phyloP scores from a whole-genome alignment of 2,329 filamentous ascomycete genomes.

The Emergomyces pasteurianus region DNA sequence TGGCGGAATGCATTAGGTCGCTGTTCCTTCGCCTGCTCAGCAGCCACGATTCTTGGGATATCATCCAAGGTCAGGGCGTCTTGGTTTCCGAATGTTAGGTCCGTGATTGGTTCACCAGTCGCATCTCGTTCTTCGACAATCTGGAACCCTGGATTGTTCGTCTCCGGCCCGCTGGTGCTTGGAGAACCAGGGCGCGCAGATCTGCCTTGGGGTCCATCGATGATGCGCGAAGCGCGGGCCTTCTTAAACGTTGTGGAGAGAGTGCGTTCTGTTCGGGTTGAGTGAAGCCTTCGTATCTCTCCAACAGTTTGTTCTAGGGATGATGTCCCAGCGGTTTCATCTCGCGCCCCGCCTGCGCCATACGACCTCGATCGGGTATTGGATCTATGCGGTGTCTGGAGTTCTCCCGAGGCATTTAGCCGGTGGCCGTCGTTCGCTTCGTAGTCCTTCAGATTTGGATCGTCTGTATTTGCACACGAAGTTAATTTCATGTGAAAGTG shows the following conservation, averaged over 20 bases:
- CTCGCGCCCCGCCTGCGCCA: slow-evolving; percentile 45
- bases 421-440: slow-evolving; percentile 54
- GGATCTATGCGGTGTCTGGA: slow-evolving; percentile 44
- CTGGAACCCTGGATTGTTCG: slow-evolving; percentile 50
- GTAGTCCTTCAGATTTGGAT: slow-evolving; percentile 55
- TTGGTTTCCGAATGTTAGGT: slow-evolving; percentile 77
- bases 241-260: slow-evolving; percentile 87
- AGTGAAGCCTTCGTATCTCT: slow-evolving; percentile 82
- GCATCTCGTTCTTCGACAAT: slow-evolving; percentile 69
- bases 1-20: slow-evolving; percentile 68
- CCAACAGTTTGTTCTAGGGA: slow-evolving; percentile 93
- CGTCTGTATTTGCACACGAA: slow-evolving; percentile 38
- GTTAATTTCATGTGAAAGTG: slow-evolving; percentile 9
- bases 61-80: slow-evolving; percentile 91
- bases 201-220: slow-evolving; percentile 69
- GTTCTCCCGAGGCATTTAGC: slow-evolving; percentile 36
- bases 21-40: slow-evolving; percentile 88
- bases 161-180: slow-evolving; percentile 32
- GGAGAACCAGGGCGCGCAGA: slow-evolving; percentile 59
- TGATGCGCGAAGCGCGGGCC: slow-evolving; percentile 78
- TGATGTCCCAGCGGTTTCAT: slow-evolving; percentile 53
- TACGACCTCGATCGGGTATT: slow-evolving; percentile 66
- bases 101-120: slow-evolving; percentile 57
- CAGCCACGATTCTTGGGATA: slow-evolving; percentile 88
- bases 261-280: slow-evolving; percentile 87